Conservation (phyloP, 2,329 filamentous ascomycete genomes). For the Cladorrhinum sp. region DNA sequence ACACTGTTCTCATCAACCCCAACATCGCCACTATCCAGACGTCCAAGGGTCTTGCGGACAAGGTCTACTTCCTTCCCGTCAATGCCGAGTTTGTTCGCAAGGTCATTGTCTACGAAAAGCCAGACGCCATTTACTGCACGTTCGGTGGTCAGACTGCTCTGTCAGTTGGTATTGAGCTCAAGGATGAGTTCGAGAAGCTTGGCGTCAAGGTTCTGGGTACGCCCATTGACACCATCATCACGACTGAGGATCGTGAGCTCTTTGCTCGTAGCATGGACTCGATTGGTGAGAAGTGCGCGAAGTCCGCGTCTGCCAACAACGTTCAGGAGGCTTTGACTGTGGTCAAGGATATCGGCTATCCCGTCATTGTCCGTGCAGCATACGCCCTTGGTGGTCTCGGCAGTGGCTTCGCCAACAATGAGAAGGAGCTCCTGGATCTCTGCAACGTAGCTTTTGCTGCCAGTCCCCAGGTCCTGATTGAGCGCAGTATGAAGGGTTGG, state of each 20-base stretch:
- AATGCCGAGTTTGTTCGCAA: constrained; percentile 97
- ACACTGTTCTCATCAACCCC: constrained; percentile 96
- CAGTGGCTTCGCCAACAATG: constrained; percentile 90
- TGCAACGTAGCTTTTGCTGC: constrained; percentile 94
- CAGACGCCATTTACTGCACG: constrained; percentile 95
- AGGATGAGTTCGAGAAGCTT: constrained; percentile 90
- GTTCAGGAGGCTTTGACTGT: constrained; percentile 84
- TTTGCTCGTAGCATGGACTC: constrained; percentile 98
- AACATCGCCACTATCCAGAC: constrained; percentile 99
- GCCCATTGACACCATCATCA: constrained; percentile 96
- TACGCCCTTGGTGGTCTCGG: constrained; percentile 94
- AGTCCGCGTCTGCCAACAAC: constrained; percentile 88
- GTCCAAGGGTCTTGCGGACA: constrained; percentile 94
- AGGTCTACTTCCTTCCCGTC: constrained; percentile 97
- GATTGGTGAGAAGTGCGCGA: constrained; percentile 95
- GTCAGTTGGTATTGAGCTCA: constrained; percentile 94
- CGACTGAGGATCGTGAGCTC: constrained; percentile 94
- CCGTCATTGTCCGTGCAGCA: constrained; percentile 93
- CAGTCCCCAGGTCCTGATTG: constrained; percentile 92
- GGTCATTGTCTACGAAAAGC: constrained; percentile 90
- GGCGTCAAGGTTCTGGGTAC: constrained; percentile 95
- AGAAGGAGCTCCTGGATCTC: constrained; percentile 76
- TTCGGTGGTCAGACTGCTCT: constrained; percentile 97
- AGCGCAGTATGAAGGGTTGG: constrained; percentile 99
- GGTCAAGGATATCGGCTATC: constrained; percentile 89